Evolutionary conservation across 352 stramenopile species (phyloP), one percentile per base, ranked within the genome.

Genomic region (Pythium rishiriense): DNA sequence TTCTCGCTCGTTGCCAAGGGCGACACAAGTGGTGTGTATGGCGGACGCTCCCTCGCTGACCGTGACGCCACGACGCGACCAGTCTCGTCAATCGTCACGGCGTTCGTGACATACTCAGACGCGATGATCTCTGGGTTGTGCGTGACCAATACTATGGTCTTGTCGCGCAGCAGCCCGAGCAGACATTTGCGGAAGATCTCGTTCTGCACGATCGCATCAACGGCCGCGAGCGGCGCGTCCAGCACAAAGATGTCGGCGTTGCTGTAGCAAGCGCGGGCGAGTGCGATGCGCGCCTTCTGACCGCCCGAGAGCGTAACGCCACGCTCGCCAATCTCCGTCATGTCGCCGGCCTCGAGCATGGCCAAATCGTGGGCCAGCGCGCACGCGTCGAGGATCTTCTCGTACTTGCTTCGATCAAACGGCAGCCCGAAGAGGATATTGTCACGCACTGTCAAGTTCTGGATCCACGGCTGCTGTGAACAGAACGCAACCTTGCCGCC

Each of bases 371-470:
- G 54, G 58, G 90, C 42, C 15, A 70, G 14, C 3, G 75, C 73
- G 62, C 79, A 91, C 2, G 75, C 71, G 33, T 85, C 62, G 49
- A 91, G 49, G 22, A 75, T 58, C 5, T 58, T 47, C 33, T 73
- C 42, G 49, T 87, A 87, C 29, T 59, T 68, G 1, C 59, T 46
- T 26, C 46, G 58, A 50, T 82, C 54, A 26, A 68, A 83, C 4
- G 64, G 65, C 39, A 75, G 61, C 15, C 88, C 86, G 70, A 98
- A 98, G 26, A 98, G 71, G 62, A 98, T 93, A 69, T 98, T 98
- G 9, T 69, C 60, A 17, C 61, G 54, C 46, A 73, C 24, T 1
- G 54, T 66, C 53, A 66, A 43, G 45, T 96, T 93, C 28, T 95
- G 60, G 54, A 97, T 94, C 79, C 83, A 97, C 21, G 90, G 73